These are phyloP conservation scores for Lactarius sp. DNA, from an alignment of 768 basidiomycete genomes.

Conservation along the genomic window DNA sequence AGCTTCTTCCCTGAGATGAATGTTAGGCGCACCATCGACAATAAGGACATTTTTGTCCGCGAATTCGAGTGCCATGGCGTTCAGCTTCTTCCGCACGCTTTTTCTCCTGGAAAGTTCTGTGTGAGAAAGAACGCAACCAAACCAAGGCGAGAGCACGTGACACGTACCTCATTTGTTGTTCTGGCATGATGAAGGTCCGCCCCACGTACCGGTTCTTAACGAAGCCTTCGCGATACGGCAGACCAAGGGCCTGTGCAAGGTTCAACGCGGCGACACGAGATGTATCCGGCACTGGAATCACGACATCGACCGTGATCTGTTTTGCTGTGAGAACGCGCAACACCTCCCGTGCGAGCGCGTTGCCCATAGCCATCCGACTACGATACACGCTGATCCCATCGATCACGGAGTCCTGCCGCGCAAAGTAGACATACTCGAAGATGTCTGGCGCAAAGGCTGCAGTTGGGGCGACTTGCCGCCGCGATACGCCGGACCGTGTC, in stretches of 20 bases:
- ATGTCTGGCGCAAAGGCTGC: conserved; percentile 92
- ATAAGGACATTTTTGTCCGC: conserved; percentile 86
- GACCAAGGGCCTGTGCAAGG: conserved; percentile 78
- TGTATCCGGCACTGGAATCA: conserved; percentile 98
- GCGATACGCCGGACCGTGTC: conserved; percentile 70
- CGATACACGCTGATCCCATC: conserved; percentile 97
- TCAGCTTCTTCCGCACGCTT: conserved; percentile 92
- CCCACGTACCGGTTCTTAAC: conserved; percentile 99
- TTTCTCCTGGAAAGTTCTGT: conserved; percentile 53
- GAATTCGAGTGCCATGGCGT: conserved; percentile 98
- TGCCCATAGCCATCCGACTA: conserved; percentile 99
- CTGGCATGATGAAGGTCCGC: conserved; percentile 99
- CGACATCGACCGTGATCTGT: conserved; percentile 81
- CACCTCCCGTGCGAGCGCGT: conserved; percentile 87
- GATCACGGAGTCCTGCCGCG: conserved; percentile 94
- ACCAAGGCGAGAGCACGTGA: not conserved
- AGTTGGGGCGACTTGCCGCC: conserved; percentile 65
- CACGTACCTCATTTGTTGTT: conserved; percentile 83
- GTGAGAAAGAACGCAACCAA: not conserved
- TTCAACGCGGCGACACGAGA: conserved; percentile 95
- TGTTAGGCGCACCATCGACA: conserved; percentile 71
- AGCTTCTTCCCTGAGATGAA: not conserved
- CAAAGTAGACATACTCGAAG: conserved; percentile 98
- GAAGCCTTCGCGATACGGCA: conserved; percentile 97
- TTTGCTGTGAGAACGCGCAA: conserved; percentile 61